Evolutionary conservation across 768 basidiomycete species (phyloP).

Genomic region (Galerina sulciceps): DNA sequence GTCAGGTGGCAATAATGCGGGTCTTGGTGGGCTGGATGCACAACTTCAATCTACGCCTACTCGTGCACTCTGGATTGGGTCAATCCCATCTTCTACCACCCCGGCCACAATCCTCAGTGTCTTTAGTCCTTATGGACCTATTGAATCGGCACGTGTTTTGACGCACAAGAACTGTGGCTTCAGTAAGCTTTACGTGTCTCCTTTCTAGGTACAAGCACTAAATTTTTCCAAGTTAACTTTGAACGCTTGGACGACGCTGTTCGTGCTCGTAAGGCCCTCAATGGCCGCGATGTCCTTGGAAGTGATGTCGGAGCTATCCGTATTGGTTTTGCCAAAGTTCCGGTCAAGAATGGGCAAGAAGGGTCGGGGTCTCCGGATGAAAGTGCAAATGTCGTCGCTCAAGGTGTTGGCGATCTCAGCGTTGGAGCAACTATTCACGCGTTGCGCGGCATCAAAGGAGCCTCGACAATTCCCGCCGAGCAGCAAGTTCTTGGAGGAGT

Average conservation of each 20-base stretch:
- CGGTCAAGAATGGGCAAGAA: conserved; percentile 84
- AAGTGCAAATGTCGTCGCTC: conserved; percentile 65
- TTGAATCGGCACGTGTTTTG: conserved; percentile 94
- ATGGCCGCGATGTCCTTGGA: conserved; percentile 94
- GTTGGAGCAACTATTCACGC: conserved; percentile 90
- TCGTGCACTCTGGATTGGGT: conserved; percentile 96
- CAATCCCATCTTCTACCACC: conserved; percentile 93
- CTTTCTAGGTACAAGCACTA: conserved; percentile 7
- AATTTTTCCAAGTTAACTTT: conserved; percentile 78
- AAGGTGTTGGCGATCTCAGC: conserved; percentile 83
- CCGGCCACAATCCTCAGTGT: conserved; percentile 94
- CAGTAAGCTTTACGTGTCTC: conserved; percentile 50
- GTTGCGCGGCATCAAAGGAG: conserved; percentile 88
- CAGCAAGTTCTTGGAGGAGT: conserved; percentile 91
- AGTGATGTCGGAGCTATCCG: conserved; percentile 96
- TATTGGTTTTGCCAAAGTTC: conserved; percentile 96
- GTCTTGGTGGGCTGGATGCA: conserved; percentile 75
- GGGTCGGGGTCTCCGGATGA: conserved; percentile 64
- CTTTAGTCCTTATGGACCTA: conserved; percentile 96
- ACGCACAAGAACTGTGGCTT: conserved; percentile 98
- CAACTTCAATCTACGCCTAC: conserved; percentile 92
- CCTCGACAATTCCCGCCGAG: conserved; percentile 87
- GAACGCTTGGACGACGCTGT: conserved; percentile 97
- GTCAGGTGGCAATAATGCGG: conserved; percentile 48
- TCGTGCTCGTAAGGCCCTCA: conserved; percentile 91